Base-by-base conservation (phyloP, 352 stramenopile genomes). In the Phytophthora ramorum region DNA sequence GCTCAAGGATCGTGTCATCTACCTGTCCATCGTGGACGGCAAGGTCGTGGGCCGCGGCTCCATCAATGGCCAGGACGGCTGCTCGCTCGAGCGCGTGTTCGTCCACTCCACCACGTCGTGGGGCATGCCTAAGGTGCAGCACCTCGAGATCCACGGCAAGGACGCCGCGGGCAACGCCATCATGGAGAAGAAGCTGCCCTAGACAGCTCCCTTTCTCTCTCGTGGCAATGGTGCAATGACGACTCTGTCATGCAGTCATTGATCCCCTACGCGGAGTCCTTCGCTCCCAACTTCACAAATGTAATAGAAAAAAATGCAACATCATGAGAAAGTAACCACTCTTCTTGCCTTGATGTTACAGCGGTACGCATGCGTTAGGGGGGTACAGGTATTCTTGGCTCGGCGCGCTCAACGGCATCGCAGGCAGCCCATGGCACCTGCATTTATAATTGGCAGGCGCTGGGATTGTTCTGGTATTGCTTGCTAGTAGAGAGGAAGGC, bases 131-230 rank as follows among this genome's bases (percentile, higher is more conserved):
- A 96, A 96, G 85, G 86, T 96, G 48, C 79, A 94, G 64, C 83
- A 94, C 84, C 92, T 96, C 74, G 87, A 96, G 79, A 92, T 96
- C 67, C 85, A 94, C 75, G 87, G 84, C 71, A 81, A 78, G 46
- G 87, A 95, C 69, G 60, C 78, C 17, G 58, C 46, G 41, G 85
- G 83, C 50, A 88, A 89, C 55, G 48, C 66, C 35, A 74, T 91
- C 68, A 90, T 93, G 82, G 87, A 95, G 73, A 95, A 93, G 76
- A 95, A 95, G 75, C 63, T 92, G 47, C 83, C 85, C 24, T 95
- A 91, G 63, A 75, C 7, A 40, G 2, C 32, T 13, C 3, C 2
- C 2, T 13, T 17, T 13, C 37, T 5, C 16, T 20, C 37, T 40
- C 34, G 2, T 40, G 9, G 26, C 3, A 24, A 24, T 35, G 30